Evolutionary conservation across 192 early-diverging fungal species (phyloP).

Genomic region (Coemansia sp.): DNA sequence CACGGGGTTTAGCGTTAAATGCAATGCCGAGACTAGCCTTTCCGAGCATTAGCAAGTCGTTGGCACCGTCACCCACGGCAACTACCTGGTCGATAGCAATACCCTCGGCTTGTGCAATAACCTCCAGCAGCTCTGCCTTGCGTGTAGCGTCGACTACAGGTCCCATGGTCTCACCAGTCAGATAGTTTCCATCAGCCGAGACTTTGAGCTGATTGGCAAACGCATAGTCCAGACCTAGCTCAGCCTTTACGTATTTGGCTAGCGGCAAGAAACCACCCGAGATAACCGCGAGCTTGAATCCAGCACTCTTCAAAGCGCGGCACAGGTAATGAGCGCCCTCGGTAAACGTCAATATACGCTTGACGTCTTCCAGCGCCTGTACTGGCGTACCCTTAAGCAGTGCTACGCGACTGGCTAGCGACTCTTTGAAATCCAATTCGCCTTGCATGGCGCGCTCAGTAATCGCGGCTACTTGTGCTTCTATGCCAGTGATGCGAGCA

Average conservation of each 20-base stretch:
- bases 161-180: conserved; percentile 89
- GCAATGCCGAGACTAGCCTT: conserved; percentile 95
- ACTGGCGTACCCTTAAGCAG: conserved; percentile 87
- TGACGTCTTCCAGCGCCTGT: conserved; percentile 78
- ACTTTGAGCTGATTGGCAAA: conserved; percentile 96
- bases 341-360: conserved; percentile 78
- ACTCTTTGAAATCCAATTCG: conserved; percentile 97
- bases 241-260: conserved; percentile 86
- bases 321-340: conserved; percentile 92
- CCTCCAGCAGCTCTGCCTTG: conserved; percentile 94
- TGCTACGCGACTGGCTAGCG: conserved; percentile 80
- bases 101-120: conserved; percentile 92
- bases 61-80: conserved; percentile 98
- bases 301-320: conserved; percentile 84
- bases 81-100: conserved; percentile 90
- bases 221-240: conserved; percentile 93
- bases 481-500: conserved; percentile 88
- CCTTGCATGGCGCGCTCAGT: conserved; percentile 98
- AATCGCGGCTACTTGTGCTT: conserved; percentile 87
- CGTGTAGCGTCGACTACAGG: conserved; percentile 89
- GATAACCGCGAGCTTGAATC: conserved; percentile 95
- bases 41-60: conserved; percentile 94
- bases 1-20: conserved; percentile 97
- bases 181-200: conserved; percentile 74
- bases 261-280: conserved; percentile 96